Evolutionary conservation across 1,139 yeast species (phyloP).

Genomic region (Suzukiozyma palmioleophila): DNA sequence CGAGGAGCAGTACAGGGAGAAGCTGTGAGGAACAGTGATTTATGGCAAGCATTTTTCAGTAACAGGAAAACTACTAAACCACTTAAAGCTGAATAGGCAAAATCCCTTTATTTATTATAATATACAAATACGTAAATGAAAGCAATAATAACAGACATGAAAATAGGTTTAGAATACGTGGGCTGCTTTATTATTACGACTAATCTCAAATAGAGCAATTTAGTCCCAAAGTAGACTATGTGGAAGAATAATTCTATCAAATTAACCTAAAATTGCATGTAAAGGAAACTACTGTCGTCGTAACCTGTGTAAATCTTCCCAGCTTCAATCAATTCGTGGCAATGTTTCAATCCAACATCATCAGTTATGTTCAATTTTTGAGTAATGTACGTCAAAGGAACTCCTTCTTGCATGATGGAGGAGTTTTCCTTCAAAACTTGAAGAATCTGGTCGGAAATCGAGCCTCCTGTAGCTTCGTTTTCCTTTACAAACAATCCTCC

Average conservation of each 20-base stretch:
- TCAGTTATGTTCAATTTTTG: conserved; percentile 50
- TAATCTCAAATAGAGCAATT: too few relatives aligned
- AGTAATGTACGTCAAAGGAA: conserved; percentile 57
- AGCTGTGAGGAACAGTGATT: conserved; percentile 48
- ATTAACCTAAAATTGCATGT: conserved; percentile 26
- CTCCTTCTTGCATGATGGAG: conserved; percentile 67
- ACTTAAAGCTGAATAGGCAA: not conserved
- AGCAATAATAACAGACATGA: not conserved
- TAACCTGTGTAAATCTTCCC: conserved; percentile 66
- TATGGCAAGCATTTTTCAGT: conserved; percentile 59
- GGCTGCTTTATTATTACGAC: too few relatives aligned
- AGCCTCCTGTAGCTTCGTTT: conserved; percentile 23
- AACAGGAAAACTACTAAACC: conserved; percentile 12
- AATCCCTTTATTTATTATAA: not conserved
- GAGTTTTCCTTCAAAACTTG: conserved; percentile 49
- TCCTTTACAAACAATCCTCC: conserved; percentile 46
- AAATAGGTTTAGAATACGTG: not conserved
- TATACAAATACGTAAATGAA: not conserved
- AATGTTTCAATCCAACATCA: conserved; percentile 44
- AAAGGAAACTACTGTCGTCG: conserved; percentile 59
- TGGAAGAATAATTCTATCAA: not conserved
- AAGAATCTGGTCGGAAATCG: conserved; percentile 41
- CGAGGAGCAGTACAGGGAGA: conserved; percentile 48
- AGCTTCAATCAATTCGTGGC: conserved; percentile 53
- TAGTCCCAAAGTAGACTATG: too few relatives aligned